phyloP scores from a whole-genome alignment of 805 yeast genomes.

The Candida hungchunana region DNA sequence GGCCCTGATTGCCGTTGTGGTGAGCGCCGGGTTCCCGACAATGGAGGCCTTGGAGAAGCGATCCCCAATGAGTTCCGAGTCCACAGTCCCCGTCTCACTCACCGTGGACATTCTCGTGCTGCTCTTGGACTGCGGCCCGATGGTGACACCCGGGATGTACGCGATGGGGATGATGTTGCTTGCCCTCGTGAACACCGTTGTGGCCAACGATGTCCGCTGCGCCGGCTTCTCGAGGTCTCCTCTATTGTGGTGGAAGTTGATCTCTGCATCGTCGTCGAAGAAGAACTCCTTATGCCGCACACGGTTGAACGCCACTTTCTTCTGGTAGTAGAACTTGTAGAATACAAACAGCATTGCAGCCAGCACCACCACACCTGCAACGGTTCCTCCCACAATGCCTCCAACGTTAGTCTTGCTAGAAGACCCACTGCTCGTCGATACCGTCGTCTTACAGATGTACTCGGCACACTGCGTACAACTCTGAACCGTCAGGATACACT shows the following conservation, averaged over 20 bases:
- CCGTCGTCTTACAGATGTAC: constrained; percentile 41
- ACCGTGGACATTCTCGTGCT: constrained; percentile 31
- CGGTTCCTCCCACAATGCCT: constrained; percentile 69
- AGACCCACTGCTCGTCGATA: constrained; percentile 11
- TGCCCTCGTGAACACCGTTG: constrained; percentile 70
- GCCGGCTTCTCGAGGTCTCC: constrained; percentile 29
- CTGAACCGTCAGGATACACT: constrained; percentile 51
- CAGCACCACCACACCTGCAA: constrained; percentile 53
- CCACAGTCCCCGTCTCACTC: constrained; percentile 15
- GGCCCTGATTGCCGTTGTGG: constrained; percentile 72
- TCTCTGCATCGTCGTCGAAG: constrained; percentile 28
- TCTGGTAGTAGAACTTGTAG: constrained; percentile 39
- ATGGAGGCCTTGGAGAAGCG: constrained; percentile 41
- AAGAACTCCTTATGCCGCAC: constrained; percentile 25
- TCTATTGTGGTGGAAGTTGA: constrained; percentile 25
- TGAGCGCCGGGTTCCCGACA: constrained; percentile 33
- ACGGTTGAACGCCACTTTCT: constrained; percentile 28
- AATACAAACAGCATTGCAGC: constrained; percentile 38
- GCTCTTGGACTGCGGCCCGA: constrained; percentile 32
- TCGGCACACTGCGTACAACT: constrained; percentile 57
- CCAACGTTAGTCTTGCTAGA: constrained; percentile 35
- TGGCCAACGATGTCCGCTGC: constrained; percentile 38
- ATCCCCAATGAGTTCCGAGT: constrained; percentile 29
- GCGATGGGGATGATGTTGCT: constrained; percentile 89
- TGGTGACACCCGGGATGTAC: constrained; percentile 90